A percentile compares a stretch with the other conserved stretches of the same genome.
Conservation (phyloP, 140 eudicot species). For the Cichorium intybus region DNA sequence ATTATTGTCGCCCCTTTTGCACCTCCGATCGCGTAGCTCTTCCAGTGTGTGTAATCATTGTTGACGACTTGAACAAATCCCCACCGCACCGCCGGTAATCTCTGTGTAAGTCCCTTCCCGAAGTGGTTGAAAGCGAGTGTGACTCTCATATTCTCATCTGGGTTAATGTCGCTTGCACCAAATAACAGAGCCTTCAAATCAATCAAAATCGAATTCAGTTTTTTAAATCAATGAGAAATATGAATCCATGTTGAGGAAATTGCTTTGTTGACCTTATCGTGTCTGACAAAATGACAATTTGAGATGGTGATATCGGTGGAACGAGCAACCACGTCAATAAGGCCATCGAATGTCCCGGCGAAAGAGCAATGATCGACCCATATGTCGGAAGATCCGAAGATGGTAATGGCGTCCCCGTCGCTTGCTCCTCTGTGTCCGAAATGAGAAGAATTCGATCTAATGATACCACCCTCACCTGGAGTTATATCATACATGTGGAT, state of each 20-base stretch:
- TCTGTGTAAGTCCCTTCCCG: constrained; percentile 50
- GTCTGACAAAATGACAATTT: constrained; percentile 49
- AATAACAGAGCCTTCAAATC: constrained; percentile 54
- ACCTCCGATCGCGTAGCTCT: constrained; percentile 45
- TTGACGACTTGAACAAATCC: constrained; percentile 55
- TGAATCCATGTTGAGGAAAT: not conserved
- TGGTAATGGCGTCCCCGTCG: constrained; percentile 56
- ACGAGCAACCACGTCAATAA: constrained; percentile 42
- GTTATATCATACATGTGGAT: constrained; percentile 38
- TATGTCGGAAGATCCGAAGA: constrained; percentile 34
- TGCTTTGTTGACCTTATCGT: constrained; percentile 33
- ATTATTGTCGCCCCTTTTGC: constrained; percentile 51
- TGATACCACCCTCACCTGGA: constrained; percentile 35
- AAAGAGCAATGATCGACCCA: constrained; percentile 64
- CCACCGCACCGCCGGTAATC: constrained; percentile 56
- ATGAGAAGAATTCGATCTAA: constrained; percentile 32
- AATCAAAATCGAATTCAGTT: not conserved
- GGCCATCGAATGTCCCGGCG: constrained; percentile 37
- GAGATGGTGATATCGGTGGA: constrained; percentile 58
- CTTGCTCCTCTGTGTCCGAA: constrained; percentile 38
- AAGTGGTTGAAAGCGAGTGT: constrained; percentile 62
- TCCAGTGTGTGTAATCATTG: constrained; percentile 50
- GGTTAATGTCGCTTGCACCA: constrained; percentile 41
- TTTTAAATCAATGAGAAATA: not conserved
- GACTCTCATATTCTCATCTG: constrained; percentile 46